Evolutionary conservation across 495 filamentous ascomycete genomes (phyloP), one percentile per base, ranked within the genome.

Genomic region (Rostrohypoxylon terebratum): DNA sequence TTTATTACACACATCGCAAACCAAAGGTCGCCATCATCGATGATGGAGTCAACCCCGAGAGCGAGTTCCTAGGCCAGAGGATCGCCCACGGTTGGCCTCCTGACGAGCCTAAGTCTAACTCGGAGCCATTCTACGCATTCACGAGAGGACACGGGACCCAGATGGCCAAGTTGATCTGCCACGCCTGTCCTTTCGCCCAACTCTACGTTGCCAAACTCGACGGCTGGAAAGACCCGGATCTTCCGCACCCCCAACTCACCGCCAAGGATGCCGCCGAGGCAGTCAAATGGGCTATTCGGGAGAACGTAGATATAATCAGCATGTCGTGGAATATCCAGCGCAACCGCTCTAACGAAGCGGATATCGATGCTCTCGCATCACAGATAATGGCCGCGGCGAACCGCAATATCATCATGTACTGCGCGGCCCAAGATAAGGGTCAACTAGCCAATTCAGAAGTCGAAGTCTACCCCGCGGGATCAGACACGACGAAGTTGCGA

Each of bases 21-120:
- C 64, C 64, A 20, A 80, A 71, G 10, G 75, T 84, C 4, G 82
- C 80, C n/a, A 33, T 83, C n/a, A 84, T 84, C 42, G 81, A 84
- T 58, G 81, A 84, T 63, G 81, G 83, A 13, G 75, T 83, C 4
- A 79, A 82, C 25, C 77, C 63, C 8, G 64, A 79, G n/a, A 50
- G 80, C 4, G 36, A 69, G 23, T 57, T 50, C 10, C 33, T 67
- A 20, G 64, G 55, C 2, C 42, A 57, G 33, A 67, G 54, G 21
- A 67, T 67, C 4, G 64, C 64, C 9, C 64, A 60, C 7, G 66
- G 59, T 13, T 77, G 66, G 65, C 66, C 71, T 11, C 59, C 66
- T 3, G 70, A 75, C 53, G 76, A 70, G 4, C 25, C 40, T 16
- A 69, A 78, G 31, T 58, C 73, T 7, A 64, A 66, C 31, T 73